Evolutionary conservation across 768 basidiomycete genomes (phyloP).

Genomic region (Symmetrospora coprosmae): DNA sequence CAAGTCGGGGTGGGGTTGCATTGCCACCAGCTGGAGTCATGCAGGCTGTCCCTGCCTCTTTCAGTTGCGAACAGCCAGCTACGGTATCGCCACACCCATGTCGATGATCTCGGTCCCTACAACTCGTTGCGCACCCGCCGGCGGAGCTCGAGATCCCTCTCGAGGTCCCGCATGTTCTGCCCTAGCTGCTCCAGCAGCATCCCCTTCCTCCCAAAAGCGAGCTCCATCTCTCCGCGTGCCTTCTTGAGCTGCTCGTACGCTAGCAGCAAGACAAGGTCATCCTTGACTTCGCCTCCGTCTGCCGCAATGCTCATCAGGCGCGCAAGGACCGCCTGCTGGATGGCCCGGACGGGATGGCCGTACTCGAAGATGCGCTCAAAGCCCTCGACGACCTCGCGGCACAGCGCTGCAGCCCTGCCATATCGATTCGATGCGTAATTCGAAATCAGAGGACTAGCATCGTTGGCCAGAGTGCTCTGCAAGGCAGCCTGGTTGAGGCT

Average conservation of each 20-base stretch:
- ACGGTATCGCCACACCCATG: no score
- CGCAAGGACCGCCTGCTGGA: not conserved
- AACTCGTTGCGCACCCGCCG: not conserved
- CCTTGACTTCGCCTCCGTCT: not conserved
- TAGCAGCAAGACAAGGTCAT: not conserved
- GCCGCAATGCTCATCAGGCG: not conserved
- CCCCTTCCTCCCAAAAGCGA: conserved; percentile 15
- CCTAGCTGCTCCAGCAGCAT: not conserved
- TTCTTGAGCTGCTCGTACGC: not conserved
- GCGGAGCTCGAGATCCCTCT: not conserved
- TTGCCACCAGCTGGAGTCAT: no score
- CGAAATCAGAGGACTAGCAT: not conserved
- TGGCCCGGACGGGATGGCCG: conserved; percentile 13
- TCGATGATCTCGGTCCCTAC: no score
- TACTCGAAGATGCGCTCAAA: not conserved
- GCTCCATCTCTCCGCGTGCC: not conserved
- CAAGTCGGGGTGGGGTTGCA: no score
- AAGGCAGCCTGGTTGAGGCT: not conserved
- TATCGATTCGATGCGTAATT: not conserved
- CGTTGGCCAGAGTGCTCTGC: not conserved
- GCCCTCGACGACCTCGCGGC: not conserved
- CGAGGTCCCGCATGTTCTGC: not conserved
- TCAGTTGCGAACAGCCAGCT: no score
- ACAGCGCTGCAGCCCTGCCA: not conserved
- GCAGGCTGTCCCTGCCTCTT: no score